phyloP scores from a whole-genome alignment of 208 protist species.

The Blechomonas ayalai region DNA sequence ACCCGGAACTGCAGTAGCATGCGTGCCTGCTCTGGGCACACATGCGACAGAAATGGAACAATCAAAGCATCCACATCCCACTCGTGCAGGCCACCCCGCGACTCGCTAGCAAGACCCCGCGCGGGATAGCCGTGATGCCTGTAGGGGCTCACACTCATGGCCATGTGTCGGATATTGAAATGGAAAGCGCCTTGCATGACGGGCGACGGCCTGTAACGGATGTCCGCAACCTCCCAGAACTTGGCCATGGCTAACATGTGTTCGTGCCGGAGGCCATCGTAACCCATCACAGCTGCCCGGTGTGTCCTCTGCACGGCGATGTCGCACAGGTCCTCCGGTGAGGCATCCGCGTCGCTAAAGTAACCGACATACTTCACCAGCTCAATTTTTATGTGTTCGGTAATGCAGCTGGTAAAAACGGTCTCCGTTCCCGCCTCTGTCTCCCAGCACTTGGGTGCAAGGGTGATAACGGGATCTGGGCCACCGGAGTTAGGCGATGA shows the following conservation, averaged over 20 bases:
- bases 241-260: constrained; percentile 43
- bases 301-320: constrained; percentile 50
- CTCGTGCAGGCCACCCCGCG: constrained; percentile 61
- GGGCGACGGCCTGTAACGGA: constrained; percentile 34
- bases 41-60: constrained; percentile 77
- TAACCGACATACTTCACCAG: constrained; percentile 78
- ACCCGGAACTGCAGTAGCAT: constrained; percentile 82
- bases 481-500: constrained; percentile 5
- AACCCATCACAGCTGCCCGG: constrained; percentile 45
- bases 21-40: constrained; percentile 60
- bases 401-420: constrained; percentile 74
- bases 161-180: constrained; percentile 83
- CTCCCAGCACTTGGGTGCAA: constrained; percentile 46
- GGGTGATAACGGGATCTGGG: constrained; percentile 7
- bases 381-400: constrained; percentile 50
- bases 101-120: constrained; percentile 66
- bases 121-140: constrained; percentile 59
- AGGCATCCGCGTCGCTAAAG: constrained; percentile 67
- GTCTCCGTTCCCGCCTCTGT: constrained; percentile 65
- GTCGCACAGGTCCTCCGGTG: constrained; percentile 76
- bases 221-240: constrained; percentile 70
- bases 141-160: constrained; percentile 45
- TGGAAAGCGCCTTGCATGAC: constrained; percentile 68
- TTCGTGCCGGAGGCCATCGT: constrained; percentile 53
- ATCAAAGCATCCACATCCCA: constrained; percentile 88